Percentiles rank a stretch among this genome's conserved stretches.
Conservation (phyloP, 164 flowering plant genomes). For the Piper betle region DNA sequence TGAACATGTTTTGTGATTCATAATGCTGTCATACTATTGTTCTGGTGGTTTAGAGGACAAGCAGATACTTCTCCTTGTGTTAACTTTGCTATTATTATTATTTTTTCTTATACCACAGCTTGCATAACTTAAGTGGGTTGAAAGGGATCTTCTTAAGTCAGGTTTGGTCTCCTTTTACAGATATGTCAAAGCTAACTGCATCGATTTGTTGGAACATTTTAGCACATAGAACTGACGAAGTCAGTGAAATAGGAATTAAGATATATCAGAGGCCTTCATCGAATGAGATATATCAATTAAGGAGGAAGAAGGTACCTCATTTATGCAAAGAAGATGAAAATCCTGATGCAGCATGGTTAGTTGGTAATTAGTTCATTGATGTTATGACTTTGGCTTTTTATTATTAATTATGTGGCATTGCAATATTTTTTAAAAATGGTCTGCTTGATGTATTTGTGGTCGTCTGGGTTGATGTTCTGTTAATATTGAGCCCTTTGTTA, state of each 20-base stretch:
- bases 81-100: too few species aligned
- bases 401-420: neutral
- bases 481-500: neutral
- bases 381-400: neutral
- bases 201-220: slow-evolving; percentile 91
- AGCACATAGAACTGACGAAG: slow-evolving; percentile 80
- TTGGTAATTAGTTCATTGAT: neutral
- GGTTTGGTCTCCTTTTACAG: slow-evolving; percentile 24
- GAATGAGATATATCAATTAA: slow-evolving; percentile 66
- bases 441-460: neutral
- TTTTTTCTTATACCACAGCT: too few species aligned
- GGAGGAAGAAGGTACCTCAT: slow-evolving; percentile 79
- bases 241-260: slow-evolving; percentile 66
- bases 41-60: too few species aligned
- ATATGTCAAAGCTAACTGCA: slow-evolving; percentile 60
- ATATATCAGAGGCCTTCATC: slow-evolving; percentile 91
- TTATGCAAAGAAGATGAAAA: slow-evolving; percentile 82
- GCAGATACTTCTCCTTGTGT: too few species aligned
- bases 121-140: neutral
- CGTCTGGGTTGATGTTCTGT: neutral
- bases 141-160: neutral
- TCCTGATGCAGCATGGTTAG: slow-evolving; percentile 93
- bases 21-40: too few species aligned
- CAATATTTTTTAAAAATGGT: neutral
- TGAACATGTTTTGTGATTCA: too few species aligned